Evolutionary conservation across 345 rosid species (phyloP), one percentile per base, ranked within the genome.

Genomic region (Camelina laxa): DNA sequence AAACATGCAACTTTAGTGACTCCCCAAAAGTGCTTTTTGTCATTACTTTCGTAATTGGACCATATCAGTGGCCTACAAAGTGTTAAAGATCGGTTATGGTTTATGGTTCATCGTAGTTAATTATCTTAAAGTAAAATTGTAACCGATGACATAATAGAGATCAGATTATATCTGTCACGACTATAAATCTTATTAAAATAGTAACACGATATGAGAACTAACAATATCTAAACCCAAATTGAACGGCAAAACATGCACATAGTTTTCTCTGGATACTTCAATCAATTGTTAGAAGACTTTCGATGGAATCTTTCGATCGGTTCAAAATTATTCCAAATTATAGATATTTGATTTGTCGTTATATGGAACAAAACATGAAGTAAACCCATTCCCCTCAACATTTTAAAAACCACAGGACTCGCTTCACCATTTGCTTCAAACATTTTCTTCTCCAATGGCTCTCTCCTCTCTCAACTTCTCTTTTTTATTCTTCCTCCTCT

Each of bases 391-490:
- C 30, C 39, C 36, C 36, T 44, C 5, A 15, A 15, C 68, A 33
- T 8, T 49, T 42, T 39, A 27, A 64, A 48, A 70, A 55, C 48
- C 67, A 63, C 45, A 64, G 0, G 36, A 45, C 39, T 70, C 76
- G 57, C 16, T 39, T 63, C 50, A 42, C 30, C 56, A 50, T 39
- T 30, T 60, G 50, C 80, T 35, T 47, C 69, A 53, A 27, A 14
- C 58, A 42, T 38, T 48, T 19, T 56, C 67, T 59, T 73, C 39
- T 74, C 72, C 44, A 59, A 87, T 88, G 92, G 86, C 86, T 64
- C 73, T 83, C 50, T 67, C 76, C 33, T 45, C 53, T 67, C 48
- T 51, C 35, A 80, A 56, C 54, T 38, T 69, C 0, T 21, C 69
- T 45, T 17, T 80, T 35, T 53, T 82, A 1, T 68, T 87, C 81